These are phyloP conservation scores for Diutina sp. DNA, from an alignment of 1,139 yeast species.

Conservation along the genomic window DNA sequence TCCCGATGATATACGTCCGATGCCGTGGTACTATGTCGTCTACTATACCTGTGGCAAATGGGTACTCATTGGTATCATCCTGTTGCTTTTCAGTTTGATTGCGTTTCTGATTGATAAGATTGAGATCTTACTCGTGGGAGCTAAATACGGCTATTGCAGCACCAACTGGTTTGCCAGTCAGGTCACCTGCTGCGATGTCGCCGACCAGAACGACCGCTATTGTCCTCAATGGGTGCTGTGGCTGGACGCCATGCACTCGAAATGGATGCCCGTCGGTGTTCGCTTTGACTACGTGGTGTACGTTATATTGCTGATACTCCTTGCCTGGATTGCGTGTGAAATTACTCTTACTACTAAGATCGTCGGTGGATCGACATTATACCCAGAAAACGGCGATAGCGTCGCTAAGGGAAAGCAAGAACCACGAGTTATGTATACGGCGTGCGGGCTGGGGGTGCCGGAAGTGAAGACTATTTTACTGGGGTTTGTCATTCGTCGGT, in stretches of 20 bases:
- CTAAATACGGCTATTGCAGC: constrained; percentile 42
- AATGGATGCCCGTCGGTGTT: constrained; percentile 9
- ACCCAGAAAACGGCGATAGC: constrained; percentile 3
- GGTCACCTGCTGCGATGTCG: constrained; percentile 25
- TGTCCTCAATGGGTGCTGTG: constrained; percentile 28
- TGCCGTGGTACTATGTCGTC: constrained; percentile 7
- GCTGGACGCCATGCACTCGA: constrained; percentile 19
- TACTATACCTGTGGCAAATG: constrained; percentile 27
- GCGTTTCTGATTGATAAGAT: constrained; percentile 40
- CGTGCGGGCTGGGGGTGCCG: constrained; percentile 55
- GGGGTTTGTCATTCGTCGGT: constrained; percentile 42
- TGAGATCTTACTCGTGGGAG: constrained; percentile 39
- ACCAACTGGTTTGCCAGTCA: constrained; percentile 34
- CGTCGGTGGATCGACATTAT: constrained; percentile 8
- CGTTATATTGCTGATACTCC: constrained; percentile 22
- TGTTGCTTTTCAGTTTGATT: constrained; percentile 34
- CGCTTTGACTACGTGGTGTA: constrained; percentile 26
- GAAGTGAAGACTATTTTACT: constrained; percentile 47
- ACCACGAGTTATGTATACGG: constrained; percentile 27
- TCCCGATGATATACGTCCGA: background rate
- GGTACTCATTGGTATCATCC: constrained; percentile 37
- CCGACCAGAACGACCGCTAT: constrained; percentile 10
- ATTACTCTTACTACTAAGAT: constrained; percentile 39
- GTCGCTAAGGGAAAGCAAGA: background rate
- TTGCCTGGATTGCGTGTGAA: constrained; percentile 35